phyloP scores from a whole-genome alignment of 2,329 filamentous ascomycete species.

The Falciphora oryzae region DNA sequence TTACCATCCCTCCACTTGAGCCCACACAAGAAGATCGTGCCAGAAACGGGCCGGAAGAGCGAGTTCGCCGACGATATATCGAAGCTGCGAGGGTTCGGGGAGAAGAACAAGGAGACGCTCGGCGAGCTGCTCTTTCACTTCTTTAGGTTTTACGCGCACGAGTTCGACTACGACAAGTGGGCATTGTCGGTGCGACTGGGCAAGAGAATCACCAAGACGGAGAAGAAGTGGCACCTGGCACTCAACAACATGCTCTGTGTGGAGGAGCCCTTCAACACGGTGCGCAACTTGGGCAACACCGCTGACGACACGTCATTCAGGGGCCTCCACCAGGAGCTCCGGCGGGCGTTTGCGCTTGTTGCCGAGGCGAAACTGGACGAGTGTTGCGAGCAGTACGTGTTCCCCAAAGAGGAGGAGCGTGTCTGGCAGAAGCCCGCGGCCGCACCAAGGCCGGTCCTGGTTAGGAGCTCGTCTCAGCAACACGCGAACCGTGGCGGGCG shows the following conservation, averaged over 20 bases:
- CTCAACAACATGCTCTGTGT: slow-evolving; percentile 85
- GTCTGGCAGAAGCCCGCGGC: slow-evolving; percentile 52
- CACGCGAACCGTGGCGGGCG: slow-evolving; percentile 43
- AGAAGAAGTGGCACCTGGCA: slow-evolving; percentile 81
- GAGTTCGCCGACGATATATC: slow-evolving; percentile 84
- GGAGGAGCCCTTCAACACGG: slow-evolving; percentile 91
- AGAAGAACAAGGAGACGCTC: slow-evolving; percentile 72
- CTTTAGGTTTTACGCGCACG: slow-evolving; percentile 90
- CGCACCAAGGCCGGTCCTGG: slow-evolving; percentile 48
- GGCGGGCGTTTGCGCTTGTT: slow-evolving; percentile 79
- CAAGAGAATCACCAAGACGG: slow-evolving; percentile 68
- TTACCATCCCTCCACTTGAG: slow-evolving; percentile 79
- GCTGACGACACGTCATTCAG: slow-evolving; percentile 92
- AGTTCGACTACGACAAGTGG: slow-evolving; percentile 80
- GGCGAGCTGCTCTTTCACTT: slow-evolving; percentile 91
- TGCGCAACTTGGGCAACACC: slow-evolving; percentile 89
- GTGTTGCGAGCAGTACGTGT: slow-evolving; percentile 83
- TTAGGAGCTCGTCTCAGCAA: slow-evolving; percentile 57
- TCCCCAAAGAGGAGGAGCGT: slow-evolving; percentile 73
- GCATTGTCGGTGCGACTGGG: slow-evolving; percentile 84
- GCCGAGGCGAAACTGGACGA: slow-evolving; percentile 72
- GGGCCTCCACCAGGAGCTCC: slow-evolving; percentile 82
- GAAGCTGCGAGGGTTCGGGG: slow-evolving; percentile 66
- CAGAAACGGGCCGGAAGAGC: slow-evolving; percentile 60
- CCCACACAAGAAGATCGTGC: slow-evolving; percentile 53